Conservation (phyloP, 2,329 filamentous ascomycete species). For the Pestalotiopsis sp. region DNA sequence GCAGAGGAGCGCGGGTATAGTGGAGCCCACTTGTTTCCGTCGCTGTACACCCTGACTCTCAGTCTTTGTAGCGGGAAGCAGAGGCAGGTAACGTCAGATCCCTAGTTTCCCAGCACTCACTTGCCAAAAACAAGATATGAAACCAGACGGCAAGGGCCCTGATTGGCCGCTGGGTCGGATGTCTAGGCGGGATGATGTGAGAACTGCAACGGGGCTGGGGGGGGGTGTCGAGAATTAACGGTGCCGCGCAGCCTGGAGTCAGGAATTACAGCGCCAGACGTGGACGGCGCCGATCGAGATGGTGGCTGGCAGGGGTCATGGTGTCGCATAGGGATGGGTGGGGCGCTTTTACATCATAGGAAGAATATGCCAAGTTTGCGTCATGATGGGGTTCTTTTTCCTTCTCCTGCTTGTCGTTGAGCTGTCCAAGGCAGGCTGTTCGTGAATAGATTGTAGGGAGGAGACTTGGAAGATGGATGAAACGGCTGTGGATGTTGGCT, state of each 20-base stretch:
- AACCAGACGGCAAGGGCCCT: not conserved
- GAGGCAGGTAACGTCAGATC: constrained; percentile 5
- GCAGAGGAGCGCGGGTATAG: not conserved
- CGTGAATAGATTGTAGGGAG: not conserved
- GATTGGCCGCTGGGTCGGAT: not conserved
- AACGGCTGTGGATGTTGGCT: not conserved
- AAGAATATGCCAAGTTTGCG: constrained; percentile 1
- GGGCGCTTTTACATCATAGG: constrained; percentile 5
- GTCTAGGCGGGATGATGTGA: constrained; percentile 6
- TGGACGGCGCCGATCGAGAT: constrained; percentile 3
- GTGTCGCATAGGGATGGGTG: not conserved
- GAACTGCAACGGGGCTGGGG: not conserved
- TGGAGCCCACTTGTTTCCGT: not conserved
- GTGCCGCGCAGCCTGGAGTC: not conserved
- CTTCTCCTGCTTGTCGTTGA: not conserved
- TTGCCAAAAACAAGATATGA: constrained; percentile 7
- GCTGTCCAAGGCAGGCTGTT: not conserved
- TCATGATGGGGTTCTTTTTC: constrained; percentile 4
- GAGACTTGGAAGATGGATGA: not conserved
- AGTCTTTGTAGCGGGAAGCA: not conserved
- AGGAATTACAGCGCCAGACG: not conserved
- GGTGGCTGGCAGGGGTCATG: not conserved
- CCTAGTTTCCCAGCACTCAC: not conserved
- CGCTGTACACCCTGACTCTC: not conserved
- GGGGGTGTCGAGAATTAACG: not conserved